Evolutionary conservation across 2,329 filamentous ascomycete genomes (phyloP).

Genomic region (Triangularia verruculosa): DNA sequence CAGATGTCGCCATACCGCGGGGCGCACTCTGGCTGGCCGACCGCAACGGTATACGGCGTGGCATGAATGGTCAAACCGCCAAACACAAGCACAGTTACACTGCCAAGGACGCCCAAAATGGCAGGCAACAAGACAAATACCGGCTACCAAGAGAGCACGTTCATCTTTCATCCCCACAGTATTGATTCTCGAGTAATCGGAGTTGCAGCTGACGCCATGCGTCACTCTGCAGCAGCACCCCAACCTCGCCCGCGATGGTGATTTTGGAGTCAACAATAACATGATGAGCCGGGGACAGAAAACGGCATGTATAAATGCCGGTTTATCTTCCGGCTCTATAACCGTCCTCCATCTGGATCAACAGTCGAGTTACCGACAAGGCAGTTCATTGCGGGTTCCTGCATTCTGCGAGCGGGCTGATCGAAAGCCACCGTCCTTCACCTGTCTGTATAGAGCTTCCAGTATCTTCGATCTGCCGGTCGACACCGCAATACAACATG

Average conservation of each 20-base stretch:
- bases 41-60: background rate
- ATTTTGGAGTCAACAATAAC: background rate
- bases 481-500: conserved; percentile 12
- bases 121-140: conserved; percentile 5
- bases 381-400: background rate
- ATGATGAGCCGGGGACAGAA: background rate
- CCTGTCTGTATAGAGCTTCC: background rate
- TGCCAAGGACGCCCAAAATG: conserved; percentile 14
- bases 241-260: background rate
- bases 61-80: background rate
- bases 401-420: background rate
- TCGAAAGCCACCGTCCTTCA: background rate
- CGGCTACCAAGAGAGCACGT: background rate
- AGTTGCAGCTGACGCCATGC: conserved; percentile 19
- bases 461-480: background rate
- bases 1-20: conserved; percentile 13
- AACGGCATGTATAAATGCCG: background rate
- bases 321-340: background rate
- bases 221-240: background rate
- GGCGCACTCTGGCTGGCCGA: conserved; percentile 12
- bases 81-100: background rate
- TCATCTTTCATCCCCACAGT: background rate
- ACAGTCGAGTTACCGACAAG: background rate
- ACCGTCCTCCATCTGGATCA: background rate
- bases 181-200: conserved; percentile 12